Conservation (phyloP, 2,329 filamentous ascomycete genomes). For the Monilinia aucupariae region DNA sequence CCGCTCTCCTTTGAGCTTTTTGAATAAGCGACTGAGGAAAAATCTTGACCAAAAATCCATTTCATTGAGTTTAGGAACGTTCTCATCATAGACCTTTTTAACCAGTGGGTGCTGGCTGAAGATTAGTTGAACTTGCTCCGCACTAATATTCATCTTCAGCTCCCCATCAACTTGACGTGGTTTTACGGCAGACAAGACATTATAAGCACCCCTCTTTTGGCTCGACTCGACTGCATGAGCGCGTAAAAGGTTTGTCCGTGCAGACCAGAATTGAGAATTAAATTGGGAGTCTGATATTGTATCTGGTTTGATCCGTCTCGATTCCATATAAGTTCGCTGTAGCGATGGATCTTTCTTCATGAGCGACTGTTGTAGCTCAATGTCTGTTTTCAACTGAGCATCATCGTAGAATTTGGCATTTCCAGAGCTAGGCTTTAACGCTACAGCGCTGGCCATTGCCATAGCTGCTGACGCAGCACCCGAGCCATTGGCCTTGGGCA, state of each 20-base stretch:
- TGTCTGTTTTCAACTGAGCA: conserved; percentile 67
- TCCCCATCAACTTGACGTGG: conserved; percentile 69
- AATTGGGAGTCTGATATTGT: conserved; percentile 76
- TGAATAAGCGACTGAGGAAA: conserved; percentile 84
- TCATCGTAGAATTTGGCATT: conserved; percentile 74
- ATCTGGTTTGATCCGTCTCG: conserved; percentile 75
- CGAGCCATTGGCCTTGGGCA: conserved; percentile 31
- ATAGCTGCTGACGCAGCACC: conserved; percentile 60
- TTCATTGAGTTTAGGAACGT: conserved; percentile 75
- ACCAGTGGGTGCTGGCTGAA: conserved; percentile 90
- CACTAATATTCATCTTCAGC: conserved; percentile 75
- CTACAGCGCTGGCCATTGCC: conserved; percentile 69
- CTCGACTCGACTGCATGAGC: conserved; percentile 84
- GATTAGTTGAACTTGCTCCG: conserved; percentile 89
- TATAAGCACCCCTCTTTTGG: conserved; percentile 86
- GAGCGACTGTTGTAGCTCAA: conserved; percentile 79
- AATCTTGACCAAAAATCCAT: conserved; percentile 89
- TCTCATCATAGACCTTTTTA: conserved; percentile 85
- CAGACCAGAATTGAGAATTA: conserved; percentile 91
- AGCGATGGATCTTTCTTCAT: conserved; percentile 73
- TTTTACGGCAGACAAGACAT: conserved; percentile 86
- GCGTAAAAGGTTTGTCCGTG: conserved; percentile 75
- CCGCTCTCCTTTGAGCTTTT: conserved; percentile 85
- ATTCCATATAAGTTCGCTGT: conserved; percentile 81
- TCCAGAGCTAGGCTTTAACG: conserved; percentile 41